phyloP scores from a whole-genome alignment of 345 rosid genomes.

The Mangifera indica region DNA sequence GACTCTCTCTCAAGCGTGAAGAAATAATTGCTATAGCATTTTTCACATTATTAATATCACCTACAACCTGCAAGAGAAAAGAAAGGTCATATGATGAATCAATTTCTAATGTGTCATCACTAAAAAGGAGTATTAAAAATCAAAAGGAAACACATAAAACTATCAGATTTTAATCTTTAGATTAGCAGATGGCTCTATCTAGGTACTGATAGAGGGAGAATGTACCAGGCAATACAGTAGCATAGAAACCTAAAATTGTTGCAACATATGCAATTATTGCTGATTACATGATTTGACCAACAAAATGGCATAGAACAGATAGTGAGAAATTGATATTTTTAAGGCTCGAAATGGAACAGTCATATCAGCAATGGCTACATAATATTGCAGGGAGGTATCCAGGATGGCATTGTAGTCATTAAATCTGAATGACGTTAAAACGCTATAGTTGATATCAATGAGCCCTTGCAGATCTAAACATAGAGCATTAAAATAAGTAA shows the following conservation, averaged over 20 bases:
- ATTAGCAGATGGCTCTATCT: background rate
- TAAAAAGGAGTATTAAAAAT: background rate
- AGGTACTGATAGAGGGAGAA: background rate
- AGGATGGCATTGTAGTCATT: background rate
- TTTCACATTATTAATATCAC: slow-evolving; percentile 75
- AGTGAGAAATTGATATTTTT: background rate
- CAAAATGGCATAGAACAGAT: background rate
- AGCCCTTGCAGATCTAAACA: background rate
- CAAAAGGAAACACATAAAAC: background rate
- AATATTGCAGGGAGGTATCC: background rate
- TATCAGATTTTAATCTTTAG: background rate
- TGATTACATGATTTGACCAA: background rate
- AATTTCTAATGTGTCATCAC: background rate
- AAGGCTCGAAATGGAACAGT: background rate
- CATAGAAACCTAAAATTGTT: background rate
- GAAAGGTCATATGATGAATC: slow-evolving; percentile 11
- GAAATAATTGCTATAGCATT: slow-evolving; percentile 75
- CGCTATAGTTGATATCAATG: background rate
- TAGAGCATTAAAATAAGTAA: background rate
- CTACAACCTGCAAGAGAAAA: slow-evolving; percentile 63
- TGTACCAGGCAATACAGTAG: background rate
- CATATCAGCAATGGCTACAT: background rate
- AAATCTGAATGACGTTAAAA: background rate
- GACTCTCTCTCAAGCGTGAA: slow-evolving; percentile 91
- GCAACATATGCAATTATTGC: background rate